Evolutionary conservation across 805 yeast genomes (phyloP), one percentile per base, ranked within the genome.

Genomic region (Tanozyma kutaoensis): DNA sequence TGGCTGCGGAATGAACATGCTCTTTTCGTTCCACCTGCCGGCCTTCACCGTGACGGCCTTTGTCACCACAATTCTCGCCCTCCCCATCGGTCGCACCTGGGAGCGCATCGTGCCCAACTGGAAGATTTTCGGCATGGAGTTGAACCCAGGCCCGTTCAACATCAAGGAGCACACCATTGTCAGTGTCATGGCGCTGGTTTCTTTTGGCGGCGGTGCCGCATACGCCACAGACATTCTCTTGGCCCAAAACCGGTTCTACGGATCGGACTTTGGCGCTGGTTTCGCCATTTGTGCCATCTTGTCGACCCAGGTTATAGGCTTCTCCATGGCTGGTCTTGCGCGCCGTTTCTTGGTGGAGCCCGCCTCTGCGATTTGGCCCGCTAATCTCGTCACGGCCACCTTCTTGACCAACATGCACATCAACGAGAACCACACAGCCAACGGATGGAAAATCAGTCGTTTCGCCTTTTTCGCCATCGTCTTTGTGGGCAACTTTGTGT

Each of bases 291-390:
- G 72, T 27, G 55, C 71, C 24, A 56, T 62, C 24, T 42, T 69
- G 27, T 60, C 77, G 10, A 62, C 77, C 21, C 82, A 76, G 45
- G 55, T 69, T 36, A 57, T 77, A 27, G 85, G 86, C 8, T 71
- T 72, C 35, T 75, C 78, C 15, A 46, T 72, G 28, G 81, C 80
- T 24, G 86, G 86, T 17, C 28, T 76, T 30, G 56, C 67, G 22
- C 58, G 76, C 36, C 62, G 67, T 36, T 55, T 73, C 20, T 57
- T 77, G 34, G 75, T 77, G 11, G 66, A 66, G 31, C 77, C 84
- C 4, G 63, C 75, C 4, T 55, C 70, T n/a, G 68, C 74, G 49
- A 61, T 76, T 27, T 79, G 86, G 86, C 88, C 88, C 4, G 48
- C 69, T 2, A 66, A 65, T 40, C 57, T 78, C 43, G 78, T 74